phyloP scores from a whole-genome alignment of 192 early-diverging fungal genomes.

The Diversispora eburnea region DNA sequence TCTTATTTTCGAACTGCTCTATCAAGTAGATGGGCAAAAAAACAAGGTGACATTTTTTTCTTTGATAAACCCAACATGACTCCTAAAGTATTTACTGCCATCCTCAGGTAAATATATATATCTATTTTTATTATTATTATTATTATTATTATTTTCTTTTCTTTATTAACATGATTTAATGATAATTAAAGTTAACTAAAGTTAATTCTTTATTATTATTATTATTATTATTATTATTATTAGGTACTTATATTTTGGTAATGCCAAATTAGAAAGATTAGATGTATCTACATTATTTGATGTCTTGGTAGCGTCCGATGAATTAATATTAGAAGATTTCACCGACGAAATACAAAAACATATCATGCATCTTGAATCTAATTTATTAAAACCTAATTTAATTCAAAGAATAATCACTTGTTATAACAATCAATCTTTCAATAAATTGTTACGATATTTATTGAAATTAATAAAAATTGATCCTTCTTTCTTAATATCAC shows the following conservation, averaged over 20 bases:
- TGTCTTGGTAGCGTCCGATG: conserved; percentile 10
- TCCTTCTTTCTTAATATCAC: neutral
- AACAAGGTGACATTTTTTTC: neutral
- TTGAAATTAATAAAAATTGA: neutral
- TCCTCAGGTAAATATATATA: conserved; percentile 7
- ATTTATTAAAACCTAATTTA: neutral
- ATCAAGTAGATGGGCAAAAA: conserved; percentile 11
- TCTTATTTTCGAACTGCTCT: conserved; percentile 23
- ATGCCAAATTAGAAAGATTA: conserved; percentile 4
- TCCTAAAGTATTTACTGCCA: conserved; percentile 8
- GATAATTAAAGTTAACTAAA: neutral
- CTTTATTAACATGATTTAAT: neutral
- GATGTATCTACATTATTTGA: conserved; percentile 2
- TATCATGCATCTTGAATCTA: neutral
- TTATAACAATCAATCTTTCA: neutral
- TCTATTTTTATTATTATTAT: neutral
- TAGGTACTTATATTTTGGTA: conserved; percentile 11
- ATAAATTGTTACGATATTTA: neutral
- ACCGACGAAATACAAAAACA: neutral
- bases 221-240: neutral
- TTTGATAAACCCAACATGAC: conserved; percentile 22
- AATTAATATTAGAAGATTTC: neutral
- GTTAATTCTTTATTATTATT: neutral
- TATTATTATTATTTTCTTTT: neutral
- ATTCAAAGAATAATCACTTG: neutral